A percentile compares a stretch with the other conserved stretches of the same genome.
Evolutionary conservation across 2,329 filamentous ascomycete species (phyloP).

Genomic region (Thielaviopsis musarum): DNA sequence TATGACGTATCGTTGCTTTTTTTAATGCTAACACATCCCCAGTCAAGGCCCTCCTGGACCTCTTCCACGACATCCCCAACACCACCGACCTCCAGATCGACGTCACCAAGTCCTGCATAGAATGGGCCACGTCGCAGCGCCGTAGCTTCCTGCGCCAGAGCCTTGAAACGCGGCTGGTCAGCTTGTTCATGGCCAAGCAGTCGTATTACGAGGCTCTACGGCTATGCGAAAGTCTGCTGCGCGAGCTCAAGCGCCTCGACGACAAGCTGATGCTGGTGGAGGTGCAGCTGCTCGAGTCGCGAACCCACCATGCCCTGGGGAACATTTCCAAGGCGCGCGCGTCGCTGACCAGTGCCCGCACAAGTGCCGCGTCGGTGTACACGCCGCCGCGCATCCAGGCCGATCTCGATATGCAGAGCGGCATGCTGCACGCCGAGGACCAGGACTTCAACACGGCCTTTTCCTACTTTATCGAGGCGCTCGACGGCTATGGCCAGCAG

Average conservation of each 20-base stretch:
- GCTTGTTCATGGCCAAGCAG: slow-evolving; percentile 91
- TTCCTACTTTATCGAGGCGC: slow-evolving; percentile 97
- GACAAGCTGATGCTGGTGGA: slow-evolving; percentile 97
- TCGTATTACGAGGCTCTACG: slow-evolving; percentile 93
- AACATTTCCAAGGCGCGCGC: slow-evolving; percentile 94
- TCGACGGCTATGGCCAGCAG: slow-evolving; percentile 90
- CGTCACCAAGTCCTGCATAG: slow-evolving; percentile 97
- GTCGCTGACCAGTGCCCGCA: slow-evolving; percentile 83
- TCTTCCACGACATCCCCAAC: slow-evolving; percentile 86
- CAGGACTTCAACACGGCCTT: slow-evolving; percentile 98
- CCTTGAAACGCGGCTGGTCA: slow-evolving; percentile 87
- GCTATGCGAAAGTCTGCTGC: slow-evolving; percentile 88
- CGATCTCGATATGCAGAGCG: slow-evolving; percentile 96
- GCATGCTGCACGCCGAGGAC: slow-evolving; percentile 96
- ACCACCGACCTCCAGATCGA: slow-evolving; percentile 85
- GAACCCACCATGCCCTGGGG: slow-evolving; percentile 91
- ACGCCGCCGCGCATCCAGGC: slow-evolving; percentile 90
- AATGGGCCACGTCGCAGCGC: slow-evolving; percentile 91
- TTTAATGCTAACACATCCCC: slow-evolving; percentile 2
- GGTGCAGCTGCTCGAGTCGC: slow-evolving; percentile 90
- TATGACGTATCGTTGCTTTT: neutral
- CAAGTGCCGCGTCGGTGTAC: slow-evolving; percentile 91
- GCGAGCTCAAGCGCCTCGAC: slow-evolving; percentile 92
- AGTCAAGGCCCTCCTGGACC: slow-evolving; percentile 94
- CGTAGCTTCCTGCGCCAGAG: slow-evolving; percentile 95